Conservation (phyloP, 2,329 filamentous ascomycete genomes). For the Neurospora sp. region DNA sequence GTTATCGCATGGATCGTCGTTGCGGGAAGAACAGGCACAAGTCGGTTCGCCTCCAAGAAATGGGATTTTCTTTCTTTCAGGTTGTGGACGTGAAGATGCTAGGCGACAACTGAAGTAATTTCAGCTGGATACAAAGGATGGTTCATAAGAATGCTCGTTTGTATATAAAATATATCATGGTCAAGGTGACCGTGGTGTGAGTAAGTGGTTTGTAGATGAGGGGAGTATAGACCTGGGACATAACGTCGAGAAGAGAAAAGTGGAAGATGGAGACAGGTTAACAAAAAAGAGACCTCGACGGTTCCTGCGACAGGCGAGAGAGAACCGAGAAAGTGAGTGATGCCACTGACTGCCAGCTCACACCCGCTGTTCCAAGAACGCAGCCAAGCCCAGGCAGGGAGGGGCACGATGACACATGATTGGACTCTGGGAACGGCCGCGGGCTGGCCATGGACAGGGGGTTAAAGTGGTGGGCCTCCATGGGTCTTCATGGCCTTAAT, state of each 20-base stretch:
- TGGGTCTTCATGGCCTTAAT: neutral
- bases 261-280: neutral
- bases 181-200: neutral
- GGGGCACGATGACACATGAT: conserved; percentile 10
- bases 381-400: conserved; percentile 13
- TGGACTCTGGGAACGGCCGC: conserved; percentile 12
- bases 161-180: neutral
- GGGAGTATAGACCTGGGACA: neutral
- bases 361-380: conserved; percentile 17
- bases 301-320: neutral
- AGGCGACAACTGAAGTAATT: neutral
- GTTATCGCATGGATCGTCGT: neutral
- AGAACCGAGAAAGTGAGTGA: neutral
- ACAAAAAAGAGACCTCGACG: neutral
- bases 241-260: neutral
- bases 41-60: neutral
- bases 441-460: conserved; percentile 16
- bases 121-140: neutral
- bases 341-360: conserved; percentile 16
- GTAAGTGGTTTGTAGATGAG: neutral
- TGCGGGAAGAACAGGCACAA: neutral
- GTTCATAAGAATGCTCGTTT: neutral
- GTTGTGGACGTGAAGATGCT: neutral
- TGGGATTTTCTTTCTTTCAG: neutral
- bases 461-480: conserved; percentile 3